Conservation (phyloP, 257 asterid species). For the Lycium ferocissimum region DNA sequence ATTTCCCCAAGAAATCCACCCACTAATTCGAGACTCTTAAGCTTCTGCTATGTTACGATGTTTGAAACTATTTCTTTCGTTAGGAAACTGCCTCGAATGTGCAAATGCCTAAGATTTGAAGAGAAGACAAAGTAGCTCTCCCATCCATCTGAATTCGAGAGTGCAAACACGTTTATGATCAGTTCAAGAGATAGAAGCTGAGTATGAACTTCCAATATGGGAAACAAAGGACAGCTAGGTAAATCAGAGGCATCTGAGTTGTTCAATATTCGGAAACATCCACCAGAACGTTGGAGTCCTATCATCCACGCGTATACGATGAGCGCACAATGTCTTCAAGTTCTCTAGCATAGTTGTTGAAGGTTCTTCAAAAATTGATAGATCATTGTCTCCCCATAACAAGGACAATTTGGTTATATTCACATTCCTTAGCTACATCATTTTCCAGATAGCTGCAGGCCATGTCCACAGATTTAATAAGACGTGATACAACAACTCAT, state of each 20-base stretch:
- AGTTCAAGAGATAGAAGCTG: not conserved
- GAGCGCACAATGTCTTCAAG: not conserved
- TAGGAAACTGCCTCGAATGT: fast-evolving
- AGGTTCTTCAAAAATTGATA: not conserved
- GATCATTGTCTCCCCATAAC: not conserved
- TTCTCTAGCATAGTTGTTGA: not conserved
- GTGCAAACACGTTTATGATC: not conserved
- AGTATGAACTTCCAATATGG: not conserved
- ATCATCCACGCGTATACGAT: not conserved
- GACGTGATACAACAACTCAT: no score
- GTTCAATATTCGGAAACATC: not conserved
- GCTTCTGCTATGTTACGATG: not conserved
- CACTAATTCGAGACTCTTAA: not conserved
- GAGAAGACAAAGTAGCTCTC: not conserved
- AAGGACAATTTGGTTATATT: fast-evolving
- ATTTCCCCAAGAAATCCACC: not conserved
- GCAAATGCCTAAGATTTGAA: not conserved
- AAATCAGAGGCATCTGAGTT: not conserved
- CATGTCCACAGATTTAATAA: no score
- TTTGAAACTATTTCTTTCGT: not conserved
- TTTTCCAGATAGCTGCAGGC: not conserved
- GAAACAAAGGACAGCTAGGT: not conserved
- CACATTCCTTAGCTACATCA: not conserved
- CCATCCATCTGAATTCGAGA: not conserved
- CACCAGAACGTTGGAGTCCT: not conserved